These are phyloP conservation scores for Breynia disticha DNA, from an alignment of 441 rosid species.

Conservation along the genomic window DNA sequence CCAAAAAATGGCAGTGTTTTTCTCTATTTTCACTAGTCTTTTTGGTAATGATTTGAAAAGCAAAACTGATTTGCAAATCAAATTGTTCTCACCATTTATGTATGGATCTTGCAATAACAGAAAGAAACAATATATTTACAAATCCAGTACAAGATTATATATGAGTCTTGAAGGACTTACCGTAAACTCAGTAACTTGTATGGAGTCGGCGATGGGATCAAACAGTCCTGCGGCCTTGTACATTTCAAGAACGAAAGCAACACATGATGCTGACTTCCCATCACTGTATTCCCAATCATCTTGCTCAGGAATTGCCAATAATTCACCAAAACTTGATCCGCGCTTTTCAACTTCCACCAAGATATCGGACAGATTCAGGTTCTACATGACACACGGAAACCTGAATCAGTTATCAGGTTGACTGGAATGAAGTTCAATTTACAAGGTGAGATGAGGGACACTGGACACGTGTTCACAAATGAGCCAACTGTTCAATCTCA, in stretches of 20 bases:
- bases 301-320: constrained; percentile 80
- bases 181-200: constrained; percentile 95
- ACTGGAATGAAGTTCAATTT: no score
- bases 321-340: constrained; percentile 71
- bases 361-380: constrained; percentile 66
- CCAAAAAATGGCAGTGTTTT: no score
- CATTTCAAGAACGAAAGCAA: constrained; percentile 84
- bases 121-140: neutral
- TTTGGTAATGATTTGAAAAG: no score
- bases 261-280: constrained; percentile 89
- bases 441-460: no score
- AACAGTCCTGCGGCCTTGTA: constrained; percentile 93
- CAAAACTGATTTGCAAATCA: no score
- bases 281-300: constrained; percentile 88
- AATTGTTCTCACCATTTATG: no score
- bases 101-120: neutral
- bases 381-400: constrained; percentile 32
- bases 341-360: constrained; percentile 78
- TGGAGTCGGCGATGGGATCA: constrained; percentile 44
- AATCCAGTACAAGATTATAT: neutral
- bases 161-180: constrained; percentile 30
- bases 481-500: no score
- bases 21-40: no score
- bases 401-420: neutral
- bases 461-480: no score